A percentile compares a stretch with the other conserved stretches of the same genome.
phyloP scores from a whole-genome alignment of 2,329 filamentous ascomycete genomes.

The Colletotrichum sp. region DNA sequence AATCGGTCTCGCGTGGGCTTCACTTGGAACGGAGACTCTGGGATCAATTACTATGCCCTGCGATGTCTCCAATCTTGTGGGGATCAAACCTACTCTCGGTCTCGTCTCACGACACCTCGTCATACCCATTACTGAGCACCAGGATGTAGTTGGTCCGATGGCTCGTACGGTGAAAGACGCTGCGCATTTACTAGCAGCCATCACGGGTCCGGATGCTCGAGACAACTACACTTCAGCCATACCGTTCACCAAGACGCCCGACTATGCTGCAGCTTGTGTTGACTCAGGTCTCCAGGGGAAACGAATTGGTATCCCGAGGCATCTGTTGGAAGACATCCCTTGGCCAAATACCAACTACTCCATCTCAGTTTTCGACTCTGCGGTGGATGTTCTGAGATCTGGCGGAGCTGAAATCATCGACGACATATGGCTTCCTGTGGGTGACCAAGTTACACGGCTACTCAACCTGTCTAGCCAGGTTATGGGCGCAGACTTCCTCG shows the following conservation, averaged over 20 bases:
- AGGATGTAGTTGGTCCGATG: conserved; percentile 72
- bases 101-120: conserved; percentile 67
- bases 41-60: conserved; percentile 67
- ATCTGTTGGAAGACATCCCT: conserved; percentile 42
- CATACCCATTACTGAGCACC: conserved; percentile 67
- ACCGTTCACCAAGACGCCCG: conserved; percentile 52
- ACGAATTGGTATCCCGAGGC: conserved; percentile 69
- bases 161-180: conserved; percentile 70
- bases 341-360: not conserved
- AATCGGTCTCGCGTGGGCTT: conserved; percentile 59
- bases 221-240: conserved; percentile 71
- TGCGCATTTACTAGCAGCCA: conserved; percentile 64
- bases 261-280: conserved; percentile 67
- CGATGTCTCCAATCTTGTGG: conserved; percentile 64
- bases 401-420: conserved; percentile 66
- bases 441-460: not conserved
- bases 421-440: conserved; percentile 48
- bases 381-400: conserved; percentile 54
- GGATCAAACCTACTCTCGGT: conserved; percentile 72
- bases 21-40: conserved; percentile 57
- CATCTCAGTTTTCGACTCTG: conserved; percentile 58
- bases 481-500: conserved; percentile 61
- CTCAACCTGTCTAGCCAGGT: conserved; percentile 53
- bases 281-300: conserved; percentile 57
- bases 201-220: conserved; percentile 62